Conservation (phyloP, 208 protist genomes). For the Naegleria fowleri region DNA sequence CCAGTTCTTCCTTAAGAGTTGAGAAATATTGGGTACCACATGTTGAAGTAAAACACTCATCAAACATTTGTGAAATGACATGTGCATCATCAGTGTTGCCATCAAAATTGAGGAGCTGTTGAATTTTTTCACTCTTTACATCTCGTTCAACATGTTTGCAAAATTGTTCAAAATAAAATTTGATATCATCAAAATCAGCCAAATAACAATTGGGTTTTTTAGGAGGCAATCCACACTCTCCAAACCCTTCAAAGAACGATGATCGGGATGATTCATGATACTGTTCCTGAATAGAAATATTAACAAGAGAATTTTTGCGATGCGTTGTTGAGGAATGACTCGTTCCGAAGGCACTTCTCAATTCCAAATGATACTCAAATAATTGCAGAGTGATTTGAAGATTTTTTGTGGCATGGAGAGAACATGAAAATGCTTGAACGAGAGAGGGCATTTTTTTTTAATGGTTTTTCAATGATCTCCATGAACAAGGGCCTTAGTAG, state of each 20-base stretch:
- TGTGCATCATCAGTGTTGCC: neutral
- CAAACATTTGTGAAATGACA: neutral
- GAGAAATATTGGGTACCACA: too few relatives aligned
- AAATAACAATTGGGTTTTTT: slow-evolving; percentile 32
- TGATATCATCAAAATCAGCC: slow-evolving; percentile 32
- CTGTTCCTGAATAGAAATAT: neutral
- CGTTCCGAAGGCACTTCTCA: slow-evolving; percentile 26
- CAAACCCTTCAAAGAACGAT: neutral
- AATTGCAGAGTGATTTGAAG: neutral
- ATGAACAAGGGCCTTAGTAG: too few relatives aligned
- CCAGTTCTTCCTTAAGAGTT: too few relatives aligned
- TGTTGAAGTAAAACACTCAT: too few relatives aligned
- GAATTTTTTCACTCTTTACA: too few relatives aligned
- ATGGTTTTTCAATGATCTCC: neutral
- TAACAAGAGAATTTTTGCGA: neutral
- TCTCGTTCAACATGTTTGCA: slow-evolving; percentile 1
- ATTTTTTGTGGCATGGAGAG: neutral
- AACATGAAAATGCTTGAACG: neutral
- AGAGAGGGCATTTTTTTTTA: neutral
- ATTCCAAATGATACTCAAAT: neutral
- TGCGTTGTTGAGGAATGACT: neutral
- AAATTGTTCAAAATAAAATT: slow-evolving; percentile 13
- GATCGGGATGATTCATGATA: neutral
- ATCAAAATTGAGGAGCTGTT: neutral
- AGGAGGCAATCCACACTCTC: slow-evolving; percentile 32